These are phyloP conservation scores for Stenocarpella maydis DNA, from an alignment of 2,329 filamentous ascomycete genomes.

Conservation along the genomic window DNA sequence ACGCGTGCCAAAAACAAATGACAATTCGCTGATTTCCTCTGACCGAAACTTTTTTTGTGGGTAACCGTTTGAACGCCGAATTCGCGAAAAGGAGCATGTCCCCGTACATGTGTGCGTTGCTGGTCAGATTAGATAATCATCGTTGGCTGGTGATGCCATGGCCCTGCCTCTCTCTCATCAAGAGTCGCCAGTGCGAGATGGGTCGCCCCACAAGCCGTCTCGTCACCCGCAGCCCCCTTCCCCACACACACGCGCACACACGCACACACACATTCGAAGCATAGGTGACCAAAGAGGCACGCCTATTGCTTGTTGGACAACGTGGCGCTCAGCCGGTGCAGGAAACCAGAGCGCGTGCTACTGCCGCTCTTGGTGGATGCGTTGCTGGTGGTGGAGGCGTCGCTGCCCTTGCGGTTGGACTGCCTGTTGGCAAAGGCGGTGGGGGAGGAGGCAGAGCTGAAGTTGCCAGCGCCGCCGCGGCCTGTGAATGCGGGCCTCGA, in stretches of 20 bases:
- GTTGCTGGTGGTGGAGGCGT: slow-evolving; percentile 43
- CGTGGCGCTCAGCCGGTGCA: slow-evolving; percentile 49
- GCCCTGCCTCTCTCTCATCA: neutral
- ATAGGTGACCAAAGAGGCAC: no score
- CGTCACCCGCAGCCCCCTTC: neutral
- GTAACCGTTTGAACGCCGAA: slow-evolving; percentile 5
- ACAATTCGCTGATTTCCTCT: neutral
- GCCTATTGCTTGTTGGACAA: slow-evolving; percentile 10
- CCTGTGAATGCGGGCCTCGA: slow-evolving; percentile 61
- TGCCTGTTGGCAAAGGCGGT: slow-evolving; percentile 9
- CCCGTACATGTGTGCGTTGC: no score
- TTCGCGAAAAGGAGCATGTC: no score
- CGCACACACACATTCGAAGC: no score
- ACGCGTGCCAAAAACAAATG: neutral
- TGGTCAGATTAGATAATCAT: neutral
- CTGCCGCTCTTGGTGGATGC: slow-evolving; percentile 41
- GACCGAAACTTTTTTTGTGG: neutral
- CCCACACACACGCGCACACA: neutral
- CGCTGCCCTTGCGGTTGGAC: slow-evolving; percentile 42
- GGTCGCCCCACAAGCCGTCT: neutral
- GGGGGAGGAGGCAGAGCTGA: slow-evolving; percentile 37
- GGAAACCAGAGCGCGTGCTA: slow-evolving; percentile 43
- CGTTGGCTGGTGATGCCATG: neutral
- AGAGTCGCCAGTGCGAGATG: neutral
- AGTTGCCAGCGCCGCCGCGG: slow-evolving; percentile 71